Evolutionary conservation across 2,329 filamentous ascomycete genomes (phyloP), one percentile per base, ranked within the genome.

Genomic region (Alternaria longipes): DNA sequence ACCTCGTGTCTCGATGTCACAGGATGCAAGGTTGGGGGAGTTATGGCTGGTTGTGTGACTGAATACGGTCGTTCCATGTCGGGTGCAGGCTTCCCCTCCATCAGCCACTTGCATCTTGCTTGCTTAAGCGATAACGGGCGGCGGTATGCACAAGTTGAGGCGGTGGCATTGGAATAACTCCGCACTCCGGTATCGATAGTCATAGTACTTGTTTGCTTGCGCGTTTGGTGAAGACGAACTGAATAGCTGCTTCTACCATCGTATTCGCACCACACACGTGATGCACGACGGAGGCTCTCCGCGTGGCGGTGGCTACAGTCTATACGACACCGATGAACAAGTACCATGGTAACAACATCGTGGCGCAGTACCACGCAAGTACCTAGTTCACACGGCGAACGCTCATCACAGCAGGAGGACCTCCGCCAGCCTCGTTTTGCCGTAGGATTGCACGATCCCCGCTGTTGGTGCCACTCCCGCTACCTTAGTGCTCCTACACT

Each of bases 401-500:
- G 8, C 36, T 18, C 16, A 20, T 4, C n/a, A 40, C 36, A 11
- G 36, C 36, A 40, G n/a, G 36, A 20, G 36, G 18, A 3, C n/a
- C 36, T 20, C 36, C 36, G n/a, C 36, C 36, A 40, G 36, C n/a
- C 36, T 40, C 36, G n/a, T 40, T 18, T 40, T 36, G 32, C 20
- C 14, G 46, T 9, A 38, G 46, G 46, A 50, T 42, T 42, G 20
- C 46, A 38, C 46, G 20, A 49, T 42, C 56, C 56, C 51, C 56
- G 52, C 56, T 59, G 47, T n/a, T 57, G 26, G 53, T 54, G 54
- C 40, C 46, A 57, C 55, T 38, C 40, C 46, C 55, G 55, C 42
- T 42, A 18, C 22, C 20, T 41, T 57, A 38, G 47, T 34, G 36
- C 47, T 46, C 55, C 44, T 32, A 55, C 44, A 22, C 46, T 34